phyloP scores from a whole-genome alignment of 1,284 basidiomycete species.

The Cutaneotrichosporon spelunceum region DNA sequence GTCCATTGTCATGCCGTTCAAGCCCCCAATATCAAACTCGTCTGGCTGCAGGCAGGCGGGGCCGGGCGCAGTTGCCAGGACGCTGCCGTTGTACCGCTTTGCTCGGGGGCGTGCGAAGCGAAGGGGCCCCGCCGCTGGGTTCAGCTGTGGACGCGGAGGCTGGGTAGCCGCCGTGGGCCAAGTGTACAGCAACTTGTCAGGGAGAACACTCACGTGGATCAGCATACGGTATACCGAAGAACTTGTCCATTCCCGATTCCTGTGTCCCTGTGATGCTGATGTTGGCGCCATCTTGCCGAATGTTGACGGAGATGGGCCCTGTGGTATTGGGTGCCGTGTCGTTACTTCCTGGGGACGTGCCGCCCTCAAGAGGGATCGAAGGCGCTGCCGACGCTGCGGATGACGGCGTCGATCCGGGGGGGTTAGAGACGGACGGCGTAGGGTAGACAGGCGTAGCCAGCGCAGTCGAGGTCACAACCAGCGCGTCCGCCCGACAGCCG shows the following conservation, averaged over 20 bases:
- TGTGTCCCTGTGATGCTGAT: conserved; percentile 31
- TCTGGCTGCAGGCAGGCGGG: conserved; percentile 39
- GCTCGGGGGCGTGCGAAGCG: conserved; percentile 51
- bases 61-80: conserved; percentile 31
- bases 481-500: not conserved
- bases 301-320: not conserved
- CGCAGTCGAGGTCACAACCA: not conserved
- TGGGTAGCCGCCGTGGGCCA: too few species aligned
- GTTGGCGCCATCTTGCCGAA: not conserved
- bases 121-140: conserved; percentile 53
- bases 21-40: conserved; percentile 2
- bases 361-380: not conserved
- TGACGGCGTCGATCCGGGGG: too few species aligned
- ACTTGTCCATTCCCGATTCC: not conserved
- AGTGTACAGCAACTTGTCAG: too few species aligned
- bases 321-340: not conserved
- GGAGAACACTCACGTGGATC: conserved; percentile 12
- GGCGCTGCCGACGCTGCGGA: not conserved
- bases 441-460: not conserved
- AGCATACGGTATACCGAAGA: conserved; percentile 17
- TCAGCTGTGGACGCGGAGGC: not conserved
- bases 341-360: not conserved
- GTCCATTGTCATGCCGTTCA: conserved; percentile 22
- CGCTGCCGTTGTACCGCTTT: conserved; percentile 28
- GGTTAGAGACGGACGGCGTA: too few species aligned